These are phyloP conservation scores for Entophlyctis helioformis DNA, from an alignment of 192 early-diverging fungal genomes.

Conservation along the genomic window DNA sequence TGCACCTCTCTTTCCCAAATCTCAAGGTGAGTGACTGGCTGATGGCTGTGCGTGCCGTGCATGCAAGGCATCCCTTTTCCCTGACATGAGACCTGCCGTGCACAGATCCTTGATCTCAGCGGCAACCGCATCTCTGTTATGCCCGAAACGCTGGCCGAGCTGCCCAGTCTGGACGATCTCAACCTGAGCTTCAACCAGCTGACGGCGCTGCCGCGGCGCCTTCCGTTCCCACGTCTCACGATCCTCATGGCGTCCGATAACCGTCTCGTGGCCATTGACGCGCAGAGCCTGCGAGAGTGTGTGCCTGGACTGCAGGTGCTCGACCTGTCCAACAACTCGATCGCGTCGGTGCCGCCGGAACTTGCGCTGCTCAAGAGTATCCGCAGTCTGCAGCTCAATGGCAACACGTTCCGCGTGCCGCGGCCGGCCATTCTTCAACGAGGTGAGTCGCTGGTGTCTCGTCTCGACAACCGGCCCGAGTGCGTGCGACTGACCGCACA, in stretches of 20 bases:
- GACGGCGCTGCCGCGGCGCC: not conserved
- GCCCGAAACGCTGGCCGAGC: constrained; percentile 1
- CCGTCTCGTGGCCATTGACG: not conserved
- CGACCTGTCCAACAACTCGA: constrained; percentile 17
- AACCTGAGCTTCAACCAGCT: constrained; percentile 25
- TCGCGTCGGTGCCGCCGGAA: constrained; percentile 9
- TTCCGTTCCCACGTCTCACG: constrained; percentile 5
- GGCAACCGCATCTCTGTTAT: not conserved
- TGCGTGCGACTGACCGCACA: too few relatives aligned
- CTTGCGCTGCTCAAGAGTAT: constrained; percentile 7
- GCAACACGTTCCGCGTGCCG: constrained; percentile 12
- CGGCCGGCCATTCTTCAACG: not conserved
- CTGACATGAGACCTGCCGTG: too few relatives aligned
- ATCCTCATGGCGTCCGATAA: constrained; percentile 5
- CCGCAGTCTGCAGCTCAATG: constrained; percentile 5
- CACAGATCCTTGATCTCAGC: not conserved
- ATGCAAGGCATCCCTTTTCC: too few relatives aligned
- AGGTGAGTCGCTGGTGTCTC: too few relatives aligned
- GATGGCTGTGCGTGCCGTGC: too few relatives aligned
- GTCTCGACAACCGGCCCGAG: too few relatives aligned
- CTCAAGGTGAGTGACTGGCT: constrained; percentile 1
- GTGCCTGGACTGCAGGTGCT: constrained; percentile 4
- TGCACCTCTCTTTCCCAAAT: not conserved
- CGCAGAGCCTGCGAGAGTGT: too few relatives aligned
- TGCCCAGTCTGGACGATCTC: constrained; percentile 15